Evolutionary conservation across 805 yeast species (phyloP).

Genomic region (Spathaspora girioi): DNA sequence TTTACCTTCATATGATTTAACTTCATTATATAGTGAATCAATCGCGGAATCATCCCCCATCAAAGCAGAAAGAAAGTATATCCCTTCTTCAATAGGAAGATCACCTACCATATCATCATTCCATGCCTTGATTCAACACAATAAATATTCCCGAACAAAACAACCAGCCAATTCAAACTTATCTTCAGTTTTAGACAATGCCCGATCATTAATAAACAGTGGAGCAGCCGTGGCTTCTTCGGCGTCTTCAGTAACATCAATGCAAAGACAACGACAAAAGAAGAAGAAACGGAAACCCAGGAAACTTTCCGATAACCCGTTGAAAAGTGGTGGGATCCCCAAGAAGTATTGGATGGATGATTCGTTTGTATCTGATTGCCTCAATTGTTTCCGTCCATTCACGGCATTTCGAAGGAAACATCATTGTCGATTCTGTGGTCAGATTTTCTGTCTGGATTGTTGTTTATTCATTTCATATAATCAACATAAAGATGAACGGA

Average conservation of each 20-base stretch:
- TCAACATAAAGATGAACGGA: constrained; percentile 38
- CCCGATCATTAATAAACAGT: constrained; percentile 31
- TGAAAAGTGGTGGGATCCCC: constrained; percentile 52
- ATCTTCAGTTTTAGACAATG: constrained; percentile 35
- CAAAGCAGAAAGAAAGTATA: constrained; percentile 17
- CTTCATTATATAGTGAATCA: constrained; percentile 21
- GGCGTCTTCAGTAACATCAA: constrained; percentile 13
- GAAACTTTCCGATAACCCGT: constrained; percentile 36
- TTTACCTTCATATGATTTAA: constrained; percentile 8
- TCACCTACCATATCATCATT: constrained; percentile 25
- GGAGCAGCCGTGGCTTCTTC: constrained; percentile 24
- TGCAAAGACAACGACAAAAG: constrained; percentile 6
- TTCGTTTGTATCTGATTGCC: constrained; percentile 84
- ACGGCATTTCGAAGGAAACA: constrained; percentile 87
- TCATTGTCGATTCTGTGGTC: constrained; percentile 95
- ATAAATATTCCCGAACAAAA: neutral
- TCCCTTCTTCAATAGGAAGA: constrained; percentile 4
- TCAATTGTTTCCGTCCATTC: constrained; percentile 75
- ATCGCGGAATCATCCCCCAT: constrained; percentile 25
- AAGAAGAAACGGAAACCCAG: constrained; percentile 24
- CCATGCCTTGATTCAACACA: constrained; percentile 14
- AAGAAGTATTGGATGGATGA: constrained; percentile 96
- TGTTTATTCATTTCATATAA: constrained; percentile 66
- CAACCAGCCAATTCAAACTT: constrained; percentile 24
- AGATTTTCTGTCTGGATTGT: constrained; percentile 84